Percentiles rank a stretch among this genome's conserved stretches.
Conservation (phyloP, 1,284 basidiomycete genomes). For the Microbotryum scabiosae region DNA sequence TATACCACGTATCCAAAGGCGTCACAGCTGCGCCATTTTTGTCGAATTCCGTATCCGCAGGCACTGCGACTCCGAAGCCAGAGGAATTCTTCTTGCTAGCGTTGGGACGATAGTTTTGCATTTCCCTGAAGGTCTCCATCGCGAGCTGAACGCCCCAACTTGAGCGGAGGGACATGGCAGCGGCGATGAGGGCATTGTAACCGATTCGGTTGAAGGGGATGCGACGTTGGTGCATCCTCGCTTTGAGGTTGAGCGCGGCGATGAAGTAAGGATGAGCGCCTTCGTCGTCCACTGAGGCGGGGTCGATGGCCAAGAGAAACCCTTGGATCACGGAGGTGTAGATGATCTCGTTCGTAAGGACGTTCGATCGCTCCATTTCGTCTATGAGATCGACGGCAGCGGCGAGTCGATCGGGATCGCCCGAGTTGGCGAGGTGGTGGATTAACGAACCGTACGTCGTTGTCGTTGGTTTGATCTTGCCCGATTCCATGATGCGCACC, state of each 20-base stretch:
- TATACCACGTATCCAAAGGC: constrained; percentile 18
- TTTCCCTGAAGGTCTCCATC: constrained; percentile 12
- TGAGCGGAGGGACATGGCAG: constrained; percentile 11
- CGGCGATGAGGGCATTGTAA: constrained; percentile 25
- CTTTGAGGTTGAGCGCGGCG: constrained; percentile 23
- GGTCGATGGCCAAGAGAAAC: constrained; percentile 16
- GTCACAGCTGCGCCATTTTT: neutral
- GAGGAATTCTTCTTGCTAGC: neutral
- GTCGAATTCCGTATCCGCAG: neutral
- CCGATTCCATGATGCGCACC: constrained; percentile 23
- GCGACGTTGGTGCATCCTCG: constrained; percentile 19
- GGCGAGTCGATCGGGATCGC: constrained; percentile 14
- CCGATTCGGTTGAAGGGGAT: constrained; percentile 22
- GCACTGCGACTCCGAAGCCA: neutral
- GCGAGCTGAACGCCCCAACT: constrained; percentile 12
- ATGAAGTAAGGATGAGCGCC: constrained; percentile 16
- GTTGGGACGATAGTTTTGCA: neutral
- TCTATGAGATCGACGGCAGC: constrained; percentile 28
- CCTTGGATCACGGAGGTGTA: constrained; percentile 30
- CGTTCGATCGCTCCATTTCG: constrained; percentile 21
- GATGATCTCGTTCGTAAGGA: constrained; percentile 24
- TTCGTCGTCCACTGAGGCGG: neutral
- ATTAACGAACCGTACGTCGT: constrained; percentile 30
- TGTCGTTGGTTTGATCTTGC: constrained; percentile 16
- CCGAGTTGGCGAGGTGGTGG: constrained; percentile 11